These are phyloP conservation scores for Fusarium sp. DNA, from an alignment of 2,329 filamentous ascomycete genomes.

Conservation along the genomic window DNA sequence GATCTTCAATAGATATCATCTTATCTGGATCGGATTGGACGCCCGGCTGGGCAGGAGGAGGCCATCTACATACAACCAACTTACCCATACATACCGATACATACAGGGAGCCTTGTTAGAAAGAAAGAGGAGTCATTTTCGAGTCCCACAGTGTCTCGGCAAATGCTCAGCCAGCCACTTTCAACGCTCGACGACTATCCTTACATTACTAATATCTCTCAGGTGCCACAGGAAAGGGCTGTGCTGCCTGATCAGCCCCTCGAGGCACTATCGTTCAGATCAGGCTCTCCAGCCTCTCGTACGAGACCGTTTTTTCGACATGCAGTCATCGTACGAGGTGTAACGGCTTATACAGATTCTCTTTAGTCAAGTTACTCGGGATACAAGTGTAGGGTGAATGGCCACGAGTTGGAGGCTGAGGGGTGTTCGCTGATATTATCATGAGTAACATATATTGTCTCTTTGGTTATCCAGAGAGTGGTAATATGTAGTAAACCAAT, in stretches of 20 bases:
- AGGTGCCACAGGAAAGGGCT: background rate
- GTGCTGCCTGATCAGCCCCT: background rate
- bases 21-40: background rate
- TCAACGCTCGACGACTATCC: background rate
- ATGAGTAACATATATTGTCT: background rate
- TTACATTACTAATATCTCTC: background rate
- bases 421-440: background rate
- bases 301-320: background rate
- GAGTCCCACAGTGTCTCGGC: slow-evolving; percentile 29
- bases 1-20: background rate
- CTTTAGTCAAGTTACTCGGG: background rate
- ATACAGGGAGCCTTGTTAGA: background rate
- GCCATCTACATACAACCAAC: background rate
- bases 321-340: background rate
- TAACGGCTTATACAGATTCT: background rate
- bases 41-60: background rate
- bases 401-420: background rate
- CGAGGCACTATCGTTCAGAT: background rate
- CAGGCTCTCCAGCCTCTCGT: background rate
- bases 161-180: background rate
- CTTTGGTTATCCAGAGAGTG: background rate
- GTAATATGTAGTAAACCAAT: background rate
- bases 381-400: background rate
- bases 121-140: background rate
- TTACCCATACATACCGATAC: background rate